These are phyloP conservation scores for Boletus barrowsii DNA, from an alignment of 768 basidiomycete species.

Conservation along the genomic window DNA sequence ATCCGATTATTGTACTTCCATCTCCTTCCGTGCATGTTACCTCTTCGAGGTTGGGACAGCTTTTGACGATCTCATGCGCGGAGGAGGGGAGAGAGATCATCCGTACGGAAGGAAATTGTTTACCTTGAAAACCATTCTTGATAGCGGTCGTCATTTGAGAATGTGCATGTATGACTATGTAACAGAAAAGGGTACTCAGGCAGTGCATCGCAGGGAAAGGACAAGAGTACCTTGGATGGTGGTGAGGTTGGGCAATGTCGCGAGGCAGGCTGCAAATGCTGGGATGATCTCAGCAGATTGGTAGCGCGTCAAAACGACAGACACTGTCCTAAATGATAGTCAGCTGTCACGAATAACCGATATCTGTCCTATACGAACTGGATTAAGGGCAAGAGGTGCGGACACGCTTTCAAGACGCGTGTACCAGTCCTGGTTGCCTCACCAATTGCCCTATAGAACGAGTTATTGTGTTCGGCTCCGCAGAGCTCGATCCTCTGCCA, in stretches of 20 bases:
- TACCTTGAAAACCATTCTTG: slow-evolving; percentile 5
- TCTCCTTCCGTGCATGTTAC: slow-evolving; percentile 4
- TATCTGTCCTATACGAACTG: neutral
- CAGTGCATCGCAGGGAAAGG: neutral
- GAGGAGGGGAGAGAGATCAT: slow-evolving; percentile 4
- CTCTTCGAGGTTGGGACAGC: slow-evolving; percentile 10
- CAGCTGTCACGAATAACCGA: too few species aligned
- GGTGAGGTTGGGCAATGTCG: slow-evolving; percentile 1
- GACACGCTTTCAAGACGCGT: neutral
- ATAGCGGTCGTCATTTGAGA: neutral
- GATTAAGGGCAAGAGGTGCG: neutral
- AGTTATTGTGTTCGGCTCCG: neutral
- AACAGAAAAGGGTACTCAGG: neutral
- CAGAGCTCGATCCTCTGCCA: slow-evolving; percentile 11
- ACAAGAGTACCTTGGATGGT: slow-evolving; percentile 1
- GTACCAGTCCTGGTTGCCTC: neutral
- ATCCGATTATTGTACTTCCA: slow-evolving; percentile 1
- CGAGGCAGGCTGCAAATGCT: slow-evolving; percentile 2
- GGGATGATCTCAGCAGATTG: neutral
- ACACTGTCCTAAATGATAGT: neutral
- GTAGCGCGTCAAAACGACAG: neutral
- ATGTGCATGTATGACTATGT: slow-evolving; percentile 3
- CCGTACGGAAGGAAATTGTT: slow-evolving; percentile 4
- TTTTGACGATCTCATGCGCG: slow-evolving; percentile 7
- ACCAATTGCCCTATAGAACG: neutral